A percentile compares a stretch with the other conserved stretches of the same genome.
These are phyloP conservation scores for Zygnema cylindricum DNA, from an alignment of 139 green algal genomes.

Conservation along the genomic window DNA sequence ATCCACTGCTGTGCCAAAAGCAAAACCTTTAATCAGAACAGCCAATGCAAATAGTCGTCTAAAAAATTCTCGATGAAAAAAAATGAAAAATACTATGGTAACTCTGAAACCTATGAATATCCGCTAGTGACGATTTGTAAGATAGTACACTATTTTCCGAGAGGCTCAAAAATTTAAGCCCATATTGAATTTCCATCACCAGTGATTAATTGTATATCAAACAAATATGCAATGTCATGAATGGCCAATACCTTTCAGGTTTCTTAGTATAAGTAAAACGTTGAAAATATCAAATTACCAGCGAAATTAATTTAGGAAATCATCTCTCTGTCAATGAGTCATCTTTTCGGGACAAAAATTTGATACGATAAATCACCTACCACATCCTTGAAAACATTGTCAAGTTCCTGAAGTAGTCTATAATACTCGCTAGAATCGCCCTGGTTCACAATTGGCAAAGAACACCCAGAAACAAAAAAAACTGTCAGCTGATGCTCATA, in stretches of 20 bases:
- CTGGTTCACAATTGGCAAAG: not conserved
- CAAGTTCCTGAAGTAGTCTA: constrained; percentile 21
- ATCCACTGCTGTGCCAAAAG: too few species aligned
- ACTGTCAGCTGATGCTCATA: too few species aligned
- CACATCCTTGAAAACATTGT: constrained; percentile 4
- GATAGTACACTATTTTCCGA: too few species aligned
- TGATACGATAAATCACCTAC: too few species aligned
- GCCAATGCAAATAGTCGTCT: too few species aligned
- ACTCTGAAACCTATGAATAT: too few species aligned
- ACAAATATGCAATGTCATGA: not conserved
- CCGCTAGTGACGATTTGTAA: too few species aligned
- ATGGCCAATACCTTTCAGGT: too few species aligned
- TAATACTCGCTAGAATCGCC: constrained; percentile 10
- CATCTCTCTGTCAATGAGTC: not conserved
- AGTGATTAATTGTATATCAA: not conserved
- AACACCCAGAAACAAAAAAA: not conserved
- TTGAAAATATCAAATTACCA: not conserved
- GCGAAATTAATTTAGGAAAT: not conserved
- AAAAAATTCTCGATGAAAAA: too few species aligned
- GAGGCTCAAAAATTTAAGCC: not conserved
- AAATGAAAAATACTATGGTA: too few species aligned
- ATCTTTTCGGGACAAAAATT: not conserved
- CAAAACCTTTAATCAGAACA: too few species aligned
- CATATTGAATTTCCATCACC: not conserved
- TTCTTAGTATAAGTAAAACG: not conserved